Base-by-base conservation (phyloP, 805 yeast genomes). In the Metschnikowia continentalis region DNA sequence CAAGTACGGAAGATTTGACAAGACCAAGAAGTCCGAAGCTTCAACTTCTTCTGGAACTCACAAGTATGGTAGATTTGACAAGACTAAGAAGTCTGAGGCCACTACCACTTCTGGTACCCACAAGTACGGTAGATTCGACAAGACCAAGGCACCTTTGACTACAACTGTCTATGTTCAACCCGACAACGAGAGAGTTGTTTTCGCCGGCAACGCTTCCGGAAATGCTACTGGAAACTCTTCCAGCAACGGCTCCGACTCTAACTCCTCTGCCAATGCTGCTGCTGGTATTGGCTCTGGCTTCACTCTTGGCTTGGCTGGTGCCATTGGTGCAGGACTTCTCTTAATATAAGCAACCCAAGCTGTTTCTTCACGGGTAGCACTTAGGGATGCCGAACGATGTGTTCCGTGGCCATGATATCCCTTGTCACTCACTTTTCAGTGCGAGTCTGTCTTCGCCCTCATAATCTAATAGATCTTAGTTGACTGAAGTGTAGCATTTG, bases 251-350 rank as follows among this genome's bases (percentile, higher is more conserved):
- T 32, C 56, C 19, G 45, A 53, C 41, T 61, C 69, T 32, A 57
- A 66, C 48, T 64, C 61, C 42, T 54, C 58, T 39, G 54, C 53
- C 54, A 67, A 60, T 46, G 66, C 62, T 46, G 66, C 61, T 39
- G 56, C 53, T 15, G 38, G 40, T 23, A 11, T 47, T 40, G 47
- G 46, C 47, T 53, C 60, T 46, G 63, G 61, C n/a, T 41, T 62
- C 51, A 52, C 63, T 45, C 47, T 63, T 39, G 73, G 74, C 44
- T 62, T 61, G 55, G 72, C 69, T 54, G 75, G 78, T 54, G 82
- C 75, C 46, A 55, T 76, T 38, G 71, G 78, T 57, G 82, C 81
- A 42, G 84, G 80, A 65, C 67, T 76, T 53, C 70, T 79, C 52
- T 66, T 80, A 63, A 47, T 57, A 44, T 57, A 56, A 50, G 43